Base-by-base conservation (phyloP, 2,329 filamentous ascomycete species). In the Fonsecaea pedrosoi region DNA sequence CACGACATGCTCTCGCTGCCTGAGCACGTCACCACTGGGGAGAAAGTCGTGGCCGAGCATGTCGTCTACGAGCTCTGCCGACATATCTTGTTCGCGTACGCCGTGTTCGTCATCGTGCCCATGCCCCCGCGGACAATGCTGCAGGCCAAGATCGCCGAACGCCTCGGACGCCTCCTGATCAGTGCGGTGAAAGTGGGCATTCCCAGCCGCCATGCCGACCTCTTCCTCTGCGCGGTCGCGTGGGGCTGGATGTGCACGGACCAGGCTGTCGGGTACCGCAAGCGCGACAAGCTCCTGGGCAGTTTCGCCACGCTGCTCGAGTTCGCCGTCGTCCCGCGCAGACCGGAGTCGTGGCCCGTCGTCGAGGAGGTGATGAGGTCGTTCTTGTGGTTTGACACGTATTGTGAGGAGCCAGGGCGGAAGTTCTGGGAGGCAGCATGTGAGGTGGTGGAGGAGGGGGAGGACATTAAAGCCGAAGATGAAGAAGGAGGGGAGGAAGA, bases 181-280 rank as follows among this genome's bases (percentile, higher is more conserved):
- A 65, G 71, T 13, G 69, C 72, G 4, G 67, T 68, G 10, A 61
- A 73, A 1, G 61, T 68, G 0, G 57, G 58, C 1, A 56, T 75
- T 8, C 79, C 77, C 77, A 57, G 70, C 1, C 65, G 70, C 1
- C 68, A 71, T 1, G 60, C 70, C 8, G 71, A 67, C 35, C 64
- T 73, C 34, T 69, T 80, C 1, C 55, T 79, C 13, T 80, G 78
- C 78, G 69, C 75, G 3, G 65, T 79, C 10, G 72, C 72, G 0
- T 69, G 80, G 3, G 78, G 77, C 9, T 78, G 77, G n/a, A 79
- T 80, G 30, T 76, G 78, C 0, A 75, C 78, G 0, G 71, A 73
- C 25, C 67, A 72, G 35, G 35, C 58, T 18, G 48, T 50, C 30
- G 55, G 55, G 37, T 58, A 58, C 32, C 55, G 55, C 37, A 58